phyloP scores from a whole-genome alignment of 306 rosid genomes.

The Rubus parviflorus region DNA sequence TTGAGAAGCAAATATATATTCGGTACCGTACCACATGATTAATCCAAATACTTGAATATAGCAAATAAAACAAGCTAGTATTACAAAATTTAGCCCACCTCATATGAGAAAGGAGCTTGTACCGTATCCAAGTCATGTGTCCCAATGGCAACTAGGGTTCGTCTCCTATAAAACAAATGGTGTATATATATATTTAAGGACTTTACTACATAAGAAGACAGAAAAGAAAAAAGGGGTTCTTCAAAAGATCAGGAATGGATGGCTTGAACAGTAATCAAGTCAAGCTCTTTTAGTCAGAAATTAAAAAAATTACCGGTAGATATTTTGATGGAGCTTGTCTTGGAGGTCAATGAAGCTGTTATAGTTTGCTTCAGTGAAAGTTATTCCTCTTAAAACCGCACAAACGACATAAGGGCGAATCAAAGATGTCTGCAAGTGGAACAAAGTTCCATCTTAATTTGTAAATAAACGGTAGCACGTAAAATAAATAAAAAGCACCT shows the following conservation, averaged over 20 bases:
- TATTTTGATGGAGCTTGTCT: conserved; percentile 95
- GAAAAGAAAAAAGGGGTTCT: background rate
- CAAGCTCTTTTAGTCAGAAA: conserved; percentile 11
- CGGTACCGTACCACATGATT: conserved; percentile 1
- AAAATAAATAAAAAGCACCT: background rate
- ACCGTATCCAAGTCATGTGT: conserved; percentile 92
- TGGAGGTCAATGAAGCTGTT: conserved; percentile 94
- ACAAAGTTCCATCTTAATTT: background rate
- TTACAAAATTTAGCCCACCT: conserved; percentile 48
- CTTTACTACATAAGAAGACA: background rate
- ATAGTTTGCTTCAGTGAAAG: conserved; percentile 70
- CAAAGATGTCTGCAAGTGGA: conserved; percentile 56
- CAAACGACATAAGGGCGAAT: conserved; percentile 79
- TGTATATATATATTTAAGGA: conserved; percentile 16
- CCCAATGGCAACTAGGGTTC: conserved; percentile 96
- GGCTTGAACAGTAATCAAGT: background rate
- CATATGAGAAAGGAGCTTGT: conserved; percentile 84
- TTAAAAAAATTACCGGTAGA: conserved; percentile 71
- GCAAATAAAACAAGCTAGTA: background rate
- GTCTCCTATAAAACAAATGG: conserved; percentile 48
- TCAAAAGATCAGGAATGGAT: background rate
- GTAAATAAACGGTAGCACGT: conserved; percentile 12
- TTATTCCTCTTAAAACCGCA: conserved; percentile 79
- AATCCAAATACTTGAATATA: background rate
- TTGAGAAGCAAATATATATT: background rate